Conservation (phyloP, 495 filamentous ascomycete genomes). For the Niebla homalea region DNA sequence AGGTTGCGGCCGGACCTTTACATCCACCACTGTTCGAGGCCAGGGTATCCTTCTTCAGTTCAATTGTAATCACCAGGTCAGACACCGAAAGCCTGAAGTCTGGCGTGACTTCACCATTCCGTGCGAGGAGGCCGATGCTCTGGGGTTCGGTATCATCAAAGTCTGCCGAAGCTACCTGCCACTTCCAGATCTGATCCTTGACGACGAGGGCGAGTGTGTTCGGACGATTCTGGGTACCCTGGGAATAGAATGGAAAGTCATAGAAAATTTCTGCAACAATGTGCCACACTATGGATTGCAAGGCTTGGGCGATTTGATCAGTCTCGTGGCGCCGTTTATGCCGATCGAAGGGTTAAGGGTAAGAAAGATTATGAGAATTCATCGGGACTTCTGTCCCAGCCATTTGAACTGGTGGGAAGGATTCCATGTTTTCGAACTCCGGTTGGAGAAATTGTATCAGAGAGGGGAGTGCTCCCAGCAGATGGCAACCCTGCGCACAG, state of each 20-base stretch:
- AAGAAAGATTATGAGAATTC: neutral
- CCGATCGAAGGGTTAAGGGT: neutral
- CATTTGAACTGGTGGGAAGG: neutral
- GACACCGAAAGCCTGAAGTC: neutral
- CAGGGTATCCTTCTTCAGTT: conserved; percentile 5
- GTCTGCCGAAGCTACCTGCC: neutral
- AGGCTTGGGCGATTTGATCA: conserved; percentile 1
- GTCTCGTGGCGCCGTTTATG: conserved; percentile 1
- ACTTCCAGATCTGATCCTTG: neutral
- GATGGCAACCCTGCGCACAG: neutral
- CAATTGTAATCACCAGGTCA: neutral
- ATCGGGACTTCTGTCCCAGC: neutral
- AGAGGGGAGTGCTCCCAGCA: neutral
- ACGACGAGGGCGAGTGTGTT: neutral
- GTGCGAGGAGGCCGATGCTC: neutral
- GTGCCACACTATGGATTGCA: neutral
- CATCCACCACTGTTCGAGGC: conserved; percentile 14
- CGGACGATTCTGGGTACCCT: neutral
- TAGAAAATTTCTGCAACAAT: neutral
- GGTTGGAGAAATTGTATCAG: neutral
- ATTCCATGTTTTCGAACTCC: neutral
- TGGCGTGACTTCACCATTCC: neutral
- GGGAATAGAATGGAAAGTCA: neutral
- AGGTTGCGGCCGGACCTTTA: conserved; percentile 19
- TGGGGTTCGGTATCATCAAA: conserved; percentile 1